Evolutionary conservation across 345 rosid genomes (phyloP), one percentile per base, ranked within the genome.

Genomic region (Reutealis trisperma): DNA sequence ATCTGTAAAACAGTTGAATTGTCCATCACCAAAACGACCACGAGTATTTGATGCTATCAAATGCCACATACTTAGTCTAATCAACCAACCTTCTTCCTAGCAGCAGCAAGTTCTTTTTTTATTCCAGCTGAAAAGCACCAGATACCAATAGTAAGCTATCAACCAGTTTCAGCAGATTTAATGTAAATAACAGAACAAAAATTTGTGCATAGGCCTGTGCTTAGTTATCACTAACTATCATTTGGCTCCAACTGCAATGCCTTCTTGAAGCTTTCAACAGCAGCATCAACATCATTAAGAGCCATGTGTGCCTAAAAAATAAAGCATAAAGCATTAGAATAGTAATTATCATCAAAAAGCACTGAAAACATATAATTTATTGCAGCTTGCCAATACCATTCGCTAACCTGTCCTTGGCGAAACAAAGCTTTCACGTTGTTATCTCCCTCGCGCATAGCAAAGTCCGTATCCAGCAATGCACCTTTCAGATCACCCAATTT

Each of bases 331-430:
- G 66, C 51, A 47, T 47, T 8, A 47, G 51, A 12, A 47, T 47
- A 47, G 14, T 15, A 9, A 47, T 12, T 5, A 67, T 5, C 51
- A 47, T 52, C 64, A 47, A 24, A 25, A 1, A 77, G 10, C 7
- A 78, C n/a, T 2, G 6, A 21, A 42, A 72, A 60, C 47, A 9
- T 51, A 8, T 5, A 52, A 25, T n/a, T 0, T 15, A 24, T 13
- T 52, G 18, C 51, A 47, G 11, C 51, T 47, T 77, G 71, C 25
- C 10, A 34, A 12, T 60, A 66, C 37, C 66, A 70, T 51, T 69
- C 47, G 63, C 88, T 77, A 83, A 92, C 99, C 97, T 96, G 98
- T 76, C 99, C 99, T 82, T 90, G 98, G 34, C 98, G 97, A 84
- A 92, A 96, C 79, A 92, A 86, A 77, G 99, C 99, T 88, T 96